These are phyloP conservation scores for Fusarium coffeatum DNA, from an alignment of 2,329 filamentous ascomycete genomes.

Conservation along the genomic window DNA sequence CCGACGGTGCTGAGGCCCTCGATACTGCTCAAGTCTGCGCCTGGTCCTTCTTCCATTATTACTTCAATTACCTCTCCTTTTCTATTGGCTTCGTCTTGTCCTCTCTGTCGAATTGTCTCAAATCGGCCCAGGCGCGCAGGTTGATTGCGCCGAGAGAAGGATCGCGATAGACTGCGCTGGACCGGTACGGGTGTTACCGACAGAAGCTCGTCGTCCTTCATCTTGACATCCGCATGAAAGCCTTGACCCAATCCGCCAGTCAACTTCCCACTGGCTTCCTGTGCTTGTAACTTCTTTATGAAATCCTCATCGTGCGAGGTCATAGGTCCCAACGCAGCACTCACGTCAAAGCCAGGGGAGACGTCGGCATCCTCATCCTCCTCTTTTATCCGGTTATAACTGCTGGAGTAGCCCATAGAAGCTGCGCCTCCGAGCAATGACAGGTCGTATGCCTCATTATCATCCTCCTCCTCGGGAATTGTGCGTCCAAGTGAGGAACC, in stretches of 20 bases:
- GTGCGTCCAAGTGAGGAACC: conserved; percentile 41
- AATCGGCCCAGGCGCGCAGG: conserved; percentile 45
- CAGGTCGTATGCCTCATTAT: conserved; percentile 59
- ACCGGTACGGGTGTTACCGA: conserved; percentile 49
- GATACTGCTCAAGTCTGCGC: conserved; percentile 65
- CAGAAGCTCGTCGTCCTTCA: conserved; percentile 64
- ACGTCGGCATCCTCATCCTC: conserved; percentile 47
- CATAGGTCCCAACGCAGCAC: conserved; percentile 59
- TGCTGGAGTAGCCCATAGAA: conserved; percentile 53
- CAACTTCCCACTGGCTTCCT: conserved; percentile 66
- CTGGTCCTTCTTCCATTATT: conserved; percentile 58
- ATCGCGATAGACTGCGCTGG: conserved; percentile 54
- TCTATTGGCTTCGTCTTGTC: conserved; percentile 69
- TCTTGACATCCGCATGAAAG: conserved; percentile 59
- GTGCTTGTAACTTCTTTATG: conserved; percentile 58
- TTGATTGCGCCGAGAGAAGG: conserved; percentile 55
- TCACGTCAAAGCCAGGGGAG: conserved; percentile 58
- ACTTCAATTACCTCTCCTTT: conserved; percentile 70
- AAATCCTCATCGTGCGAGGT: conserved; percentile 59
- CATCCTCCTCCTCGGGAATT: conserved; percentile 48
- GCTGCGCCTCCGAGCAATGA: conserved; percentile 57
- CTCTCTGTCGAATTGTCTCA: conserved; percentile 61
- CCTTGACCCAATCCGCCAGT: conserved; percentile 70
- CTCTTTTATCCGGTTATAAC: conserved; percentile 49
- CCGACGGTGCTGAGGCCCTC: conserved; percentile 54